Evolutionary conservation across 2,329 filamentous ascomycete genomes (phyloP), one percentile per base, ranked within the genome.

Genomic region (Chaetomium sp.): DNA sequence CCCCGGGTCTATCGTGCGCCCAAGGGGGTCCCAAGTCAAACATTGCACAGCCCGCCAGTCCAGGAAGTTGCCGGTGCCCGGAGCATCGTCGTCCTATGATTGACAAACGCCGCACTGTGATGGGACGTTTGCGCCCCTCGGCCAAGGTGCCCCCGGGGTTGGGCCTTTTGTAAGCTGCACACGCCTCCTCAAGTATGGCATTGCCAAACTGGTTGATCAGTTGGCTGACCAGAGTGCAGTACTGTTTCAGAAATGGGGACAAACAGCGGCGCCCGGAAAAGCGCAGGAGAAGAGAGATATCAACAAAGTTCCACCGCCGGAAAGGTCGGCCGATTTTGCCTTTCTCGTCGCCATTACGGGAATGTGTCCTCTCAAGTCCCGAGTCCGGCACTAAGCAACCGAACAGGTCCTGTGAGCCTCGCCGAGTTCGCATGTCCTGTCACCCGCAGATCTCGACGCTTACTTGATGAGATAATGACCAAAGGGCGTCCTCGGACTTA

Each of bases 21-120:
- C n/a, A 35, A 25, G 33, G 19, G 16, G 8, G 16, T 19, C 21
- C 9, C 49, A 29, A n/a, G 38, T 35, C 57, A 31, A 21, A 13
- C 19, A 42, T 49, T 49, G 50, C 62, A 60, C 62, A 56, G 49
- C 57, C 57, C 50, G 16, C n/a, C 35, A 19, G 16, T 31, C 31
- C 38, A 19, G 51, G 38, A 19, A 4, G 53, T 45, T 57, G 45
- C 57, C 10, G 23, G 35, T 21, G 29, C 35, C 27, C 23, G 19
- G 50, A 27, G 25, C 23, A 25, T 45, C 19, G 49, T 45, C 23
- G 7, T 29, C 23, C 49, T 42, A 25, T 31, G 50, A 31, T 25
- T 35, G 49, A 42, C 58, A 54, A 31, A 53, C 58, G 31, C 58
- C 31, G 58, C 47, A 53, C 5, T 9, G 6, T 54, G 49, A 60